A percentile compares a stretch with the other conserved stretches of the same genome.
Evolutionary conservation across 2,329 filamentous ascomycete species (phyloP).

Genomic region (Venturia asperata): DNA sequence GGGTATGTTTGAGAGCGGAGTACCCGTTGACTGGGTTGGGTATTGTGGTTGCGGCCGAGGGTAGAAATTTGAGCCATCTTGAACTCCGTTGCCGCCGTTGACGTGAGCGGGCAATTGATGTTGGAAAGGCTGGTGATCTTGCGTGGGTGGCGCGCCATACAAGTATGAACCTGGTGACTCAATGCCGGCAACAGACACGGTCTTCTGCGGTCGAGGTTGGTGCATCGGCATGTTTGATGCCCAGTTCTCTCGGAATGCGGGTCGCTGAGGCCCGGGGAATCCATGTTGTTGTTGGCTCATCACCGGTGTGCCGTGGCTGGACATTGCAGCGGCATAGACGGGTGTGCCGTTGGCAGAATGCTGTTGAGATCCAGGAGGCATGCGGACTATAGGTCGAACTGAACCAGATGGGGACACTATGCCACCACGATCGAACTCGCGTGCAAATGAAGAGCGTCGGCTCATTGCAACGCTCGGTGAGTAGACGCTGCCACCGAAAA

Average conservation of each 20-base stretch:
- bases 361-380: slow-evolving; percentile 57
- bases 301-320: slow-evolving; percentile 37
- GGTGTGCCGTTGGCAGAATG: slow-evolving; percentile 26
- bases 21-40: slow-evolving; percentile 62
- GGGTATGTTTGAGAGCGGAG: slow-evolving; percentile 83
- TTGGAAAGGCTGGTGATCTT: slow-evolving; percentile 76
- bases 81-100: slow-evolving; percentile 17
- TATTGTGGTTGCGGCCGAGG: slow-evolving; percentile 30
- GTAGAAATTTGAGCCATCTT: slow-evolving; percentile 6
- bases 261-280: slow-evolving; percentile 48
- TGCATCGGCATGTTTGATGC: slow-evolving; percentile 68
- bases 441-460: slow-evolving; percentile 70
- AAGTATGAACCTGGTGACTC: slow-evolving; percentile 64
- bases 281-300: slow-evolving; percentile 48
- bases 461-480: slow-evolving; percentile 84
- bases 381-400: slow-evolving; percentile 70
- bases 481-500: slow-evolving; percentile 74
- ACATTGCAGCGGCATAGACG: slow-evolving; percentile 23
- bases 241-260: slow-evolving; percentile 53
- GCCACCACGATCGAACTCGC: slow-evolving; percentile 61
- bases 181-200: slow-evolving; percentile 86
- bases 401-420: slow-evolving; percentile 71
- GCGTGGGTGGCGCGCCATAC: slow-evolving; percentile 48
- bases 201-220: slow-evolving; percentile 89
- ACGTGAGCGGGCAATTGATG: slow-evolving; percentile 83